phyloP scores from a whole-genome alignment of 306 rosid species.

The Hippophae rhamnoides region DNA sequence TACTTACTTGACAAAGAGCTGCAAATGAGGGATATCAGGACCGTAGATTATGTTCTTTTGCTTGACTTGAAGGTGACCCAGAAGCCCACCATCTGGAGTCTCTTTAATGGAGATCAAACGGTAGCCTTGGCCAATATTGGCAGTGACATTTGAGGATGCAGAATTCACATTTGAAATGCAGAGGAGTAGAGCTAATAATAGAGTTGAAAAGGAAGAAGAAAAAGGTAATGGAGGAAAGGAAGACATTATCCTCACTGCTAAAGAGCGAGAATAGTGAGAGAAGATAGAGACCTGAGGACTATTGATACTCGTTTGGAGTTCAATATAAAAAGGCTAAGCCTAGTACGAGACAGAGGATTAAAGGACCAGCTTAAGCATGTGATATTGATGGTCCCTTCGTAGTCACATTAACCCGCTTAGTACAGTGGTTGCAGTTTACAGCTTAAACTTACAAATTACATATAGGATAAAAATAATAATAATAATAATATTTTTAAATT shows the following conservation, averaged over 20 bases:
- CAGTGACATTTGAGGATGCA: slow-evolving; percentile 19
- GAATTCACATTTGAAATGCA: slow-evolving; percentile 15
- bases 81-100: slow-evolving; percentile 56
- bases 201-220: slow-evolving; percentile 10
- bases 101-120: slow-evolving; percentile 63
- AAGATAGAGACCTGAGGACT: neutral
- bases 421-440: too few species aligned
- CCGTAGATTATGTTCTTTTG: slow-evolving; percentile 53
- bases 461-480: too few species aligned
- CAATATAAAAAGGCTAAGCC: neutral
- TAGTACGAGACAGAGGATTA: neutral
- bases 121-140: slow-evolving; percentile 79
- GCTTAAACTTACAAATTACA: too few species aligned
- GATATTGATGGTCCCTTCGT: too few species aligned
- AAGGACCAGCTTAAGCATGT: too few species aligned
- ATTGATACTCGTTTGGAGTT: slow-evolving; percentile 4
- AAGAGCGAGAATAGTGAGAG: neutral
- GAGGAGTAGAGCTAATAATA: slow-evolving; percentile 27
- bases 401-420: too few species aligned
- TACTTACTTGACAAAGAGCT: slow-evolving; percentile 69
- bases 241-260: slow-evolving; percentile 21
- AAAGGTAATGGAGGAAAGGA: neutral
- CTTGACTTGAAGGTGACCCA: slow-evolving; percentile 59
- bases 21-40: slow-evolving; percentile 62
- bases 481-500: too few species aligned